Base-by-base conservation (phyloP, 495 filamentous ascomycete species). In the Ascodesmis nigricans region DNA sequence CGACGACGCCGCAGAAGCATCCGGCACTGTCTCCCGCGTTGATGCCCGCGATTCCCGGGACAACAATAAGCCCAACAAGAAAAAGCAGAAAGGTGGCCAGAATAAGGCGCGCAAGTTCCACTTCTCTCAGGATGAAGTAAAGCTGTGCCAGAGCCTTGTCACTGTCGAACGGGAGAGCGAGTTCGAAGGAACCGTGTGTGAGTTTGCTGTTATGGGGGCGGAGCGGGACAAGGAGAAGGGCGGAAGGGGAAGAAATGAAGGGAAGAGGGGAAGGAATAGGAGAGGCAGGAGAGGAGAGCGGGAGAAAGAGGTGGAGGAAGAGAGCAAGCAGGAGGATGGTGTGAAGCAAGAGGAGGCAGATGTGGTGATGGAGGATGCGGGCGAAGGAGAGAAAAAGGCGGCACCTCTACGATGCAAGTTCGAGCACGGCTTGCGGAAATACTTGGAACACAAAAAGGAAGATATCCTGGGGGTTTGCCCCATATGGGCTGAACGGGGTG, bases 31-130 rank as follows among this genome's bases (percentile, higher is more conserved):
- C 26, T 38, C 23, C 5, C 16, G 47, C 57, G 38, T 54, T 36
- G 50, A 54, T 4, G 44, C 47, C 6, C 28, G 52, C 23, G 40
- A 43, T 11, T 50, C 47, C 17, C 44, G 45, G 6, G 52, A 52
- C n/a, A 53, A 45, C n/a, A 44, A 49, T 4, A 55, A 57, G 14
- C 64, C 55, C 47, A 67, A 63, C 51, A 72, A 69, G 41, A 68
- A 71, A 49, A 74, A 73, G 48, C 74, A 75, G 45, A 58, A 65
- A 13, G 64, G 64, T 26, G 81, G 84, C 18, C 87, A 93, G 53
- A 95, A 97, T 49, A 82, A 69, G 40, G 69, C 65, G 42, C 69
- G 87, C 33, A 67, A 65, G n/a, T 97, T 91, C 49, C 84, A 82
- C 27, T 67, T 54, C 26, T 82, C 78, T 11, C 64, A 67, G 27